Percentiles rank a stretch among this genome's conserved stretches.
Conservation (phyloP, 345 rosid genomes). For the Eucalyptus sp. region DNA sequence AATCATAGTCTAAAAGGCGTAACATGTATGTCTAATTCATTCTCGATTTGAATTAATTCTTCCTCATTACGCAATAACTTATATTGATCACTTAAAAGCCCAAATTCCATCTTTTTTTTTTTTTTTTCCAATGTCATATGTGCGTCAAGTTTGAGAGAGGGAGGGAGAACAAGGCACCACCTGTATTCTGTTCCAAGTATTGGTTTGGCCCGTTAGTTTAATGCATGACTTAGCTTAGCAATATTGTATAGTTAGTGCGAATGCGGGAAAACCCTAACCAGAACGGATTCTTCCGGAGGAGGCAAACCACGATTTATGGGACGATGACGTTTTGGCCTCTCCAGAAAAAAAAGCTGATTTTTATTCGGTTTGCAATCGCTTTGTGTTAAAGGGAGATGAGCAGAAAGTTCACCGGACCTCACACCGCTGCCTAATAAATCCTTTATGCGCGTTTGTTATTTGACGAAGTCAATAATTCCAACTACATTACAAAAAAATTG, state of each 20-base stretch:
- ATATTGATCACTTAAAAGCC: background rate
- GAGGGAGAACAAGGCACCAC: background rate
- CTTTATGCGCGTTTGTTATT: background rate
- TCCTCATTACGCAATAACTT: background rate
- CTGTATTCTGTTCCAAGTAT: background rate
- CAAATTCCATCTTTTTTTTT: background rate
- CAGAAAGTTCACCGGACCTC: background rate
- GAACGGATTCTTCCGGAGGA: background rate
- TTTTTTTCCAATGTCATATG: background rate
- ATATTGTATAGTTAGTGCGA: background rate
- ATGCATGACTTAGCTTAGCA: background rate
- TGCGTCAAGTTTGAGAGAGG: background rate
- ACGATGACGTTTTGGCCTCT: background rate
- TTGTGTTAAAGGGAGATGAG: background rate
- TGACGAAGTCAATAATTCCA: background rate
- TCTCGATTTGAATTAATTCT: background rate
- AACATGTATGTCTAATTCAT: background rate
- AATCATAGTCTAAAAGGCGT: background rate
- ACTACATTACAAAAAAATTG: background rate
- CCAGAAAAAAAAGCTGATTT: background rate
- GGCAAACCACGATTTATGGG: background rate
- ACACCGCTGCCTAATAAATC: background rate
- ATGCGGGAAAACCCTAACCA: background rate
- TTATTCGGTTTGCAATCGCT: background rate
- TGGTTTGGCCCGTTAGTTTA: background rate